phyloP scores from a whole-genome alignment of 148 eudicot genomes.

The Amaranthus cruentus region DNA sequence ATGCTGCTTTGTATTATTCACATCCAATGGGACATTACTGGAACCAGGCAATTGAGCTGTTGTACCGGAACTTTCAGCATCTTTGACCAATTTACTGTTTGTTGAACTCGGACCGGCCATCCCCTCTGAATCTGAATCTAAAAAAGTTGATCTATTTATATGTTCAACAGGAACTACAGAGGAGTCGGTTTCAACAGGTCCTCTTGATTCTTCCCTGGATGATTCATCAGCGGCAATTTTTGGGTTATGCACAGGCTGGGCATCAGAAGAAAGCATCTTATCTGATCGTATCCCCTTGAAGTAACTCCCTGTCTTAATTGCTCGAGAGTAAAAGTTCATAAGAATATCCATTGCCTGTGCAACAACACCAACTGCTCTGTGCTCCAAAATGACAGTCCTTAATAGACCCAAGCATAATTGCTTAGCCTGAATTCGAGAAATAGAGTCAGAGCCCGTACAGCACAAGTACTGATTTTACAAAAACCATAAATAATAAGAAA shows the following conservation, averaged over 20 bases:
- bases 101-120: conserved; percentile 28
- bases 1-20: conserved; percentile 39
- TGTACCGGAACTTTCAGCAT: conserved; percentile 31
- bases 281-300: conserved; percentile 51
- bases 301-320: conserved; percentile 73
- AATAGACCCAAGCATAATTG: conserved; percentile 62
- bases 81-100: conserved; percentile 19
- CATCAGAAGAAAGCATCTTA: conserved; percentile 42
- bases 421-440: conserved; percentile 64
- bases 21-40: conserved; percentile 34
- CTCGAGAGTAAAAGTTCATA: conserved; percentile 63
- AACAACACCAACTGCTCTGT: conserved; percentile 68
- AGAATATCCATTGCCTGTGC: conserved; percentile 67
- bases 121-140: conserved; percentile 62
- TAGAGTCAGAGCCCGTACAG: conserved; percentile 13
- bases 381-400: conserved; percentile 63
- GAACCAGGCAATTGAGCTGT: conserved; percentile 42
- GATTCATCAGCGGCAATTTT: conserved; percentile 35
- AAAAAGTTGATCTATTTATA: conserved; percentile 25
- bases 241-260: conserved; percentile 31
- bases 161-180: conserved; percentile 31
- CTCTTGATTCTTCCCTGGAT: conserved; percentile 33
- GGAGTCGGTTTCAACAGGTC: conserved; percentile 38
- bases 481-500: not conserved
- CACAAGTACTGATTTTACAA: not conserved